Percentiles rank a stretch among this genome's conserved stretches.
phyloP scores from a whole-genome alignment of 495 filamentous ascomycete genomes.

The Xylaria acuta region DNA sequence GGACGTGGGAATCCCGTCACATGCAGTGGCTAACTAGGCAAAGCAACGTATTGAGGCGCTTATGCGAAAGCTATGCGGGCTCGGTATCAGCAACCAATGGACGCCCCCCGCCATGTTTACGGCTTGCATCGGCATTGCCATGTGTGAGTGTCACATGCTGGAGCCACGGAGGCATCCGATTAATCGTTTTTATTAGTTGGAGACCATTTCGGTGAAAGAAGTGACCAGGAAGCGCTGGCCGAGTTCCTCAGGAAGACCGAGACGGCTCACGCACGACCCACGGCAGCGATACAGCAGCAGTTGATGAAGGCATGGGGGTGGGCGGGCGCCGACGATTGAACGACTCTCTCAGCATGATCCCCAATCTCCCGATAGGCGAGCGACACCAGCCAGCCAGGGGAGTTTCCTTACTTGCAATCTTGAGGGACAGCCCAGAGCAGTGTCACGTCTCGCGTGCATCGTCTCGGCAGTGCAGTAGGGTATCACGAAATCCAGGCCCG shows the following conservation, averaged over 20 bases:
- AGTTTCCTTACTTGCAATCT: not conserved
- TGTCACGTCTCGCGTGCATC: not conserved
- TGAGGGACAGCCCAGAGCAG: not conserved
- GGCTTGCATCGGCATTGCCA: slow-evolving; percentile 59
- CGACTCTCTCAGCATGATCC: not conserved
- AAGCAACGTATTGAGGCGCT: slow-evolving; percentile 49
- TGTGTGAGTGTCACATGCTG: slow-evolving; percentile 47
- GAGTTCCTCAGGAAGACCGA: slow-evolving; percentile 52
- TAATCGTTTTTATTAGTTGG: slow-evolving; percentile 47
- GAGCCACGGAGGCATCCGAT: not conserved
- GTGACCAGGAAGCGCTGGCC: slow-evolving; percentile 53
- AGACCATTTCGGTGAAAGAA: slow-evolving; percentile 49
- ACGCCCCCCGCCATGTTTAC: slow-evolving; percentile 62
- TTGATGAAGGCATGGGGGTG: slow-evolving; percentile 51
- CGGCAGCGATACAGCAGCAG: slow-evolving; percentile 46
- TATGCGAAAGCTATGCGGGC: slow-evolving; percentile 58
- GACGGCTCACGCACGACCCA: slow-evolving; percentile 53
- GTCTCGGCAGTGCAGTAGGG: not conserved
- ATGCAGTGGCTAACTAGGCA: slow-evolving; percentile 1
- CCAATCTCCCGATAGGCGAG: not conserved
- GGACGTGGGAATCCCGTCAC: not conserved
- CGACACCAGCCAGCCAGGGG: not conserved
- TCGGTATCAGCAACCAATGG: slow-evolving; percentile 56
- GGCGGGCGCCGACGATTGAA: slow-evolving; percentile 29
- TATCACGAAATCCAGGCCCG: slow-evolving; percentile 3